Evolutionary conservation across 805 yeast species (phyloP).

Genomic region (Nakazawaea populi): DNA sequence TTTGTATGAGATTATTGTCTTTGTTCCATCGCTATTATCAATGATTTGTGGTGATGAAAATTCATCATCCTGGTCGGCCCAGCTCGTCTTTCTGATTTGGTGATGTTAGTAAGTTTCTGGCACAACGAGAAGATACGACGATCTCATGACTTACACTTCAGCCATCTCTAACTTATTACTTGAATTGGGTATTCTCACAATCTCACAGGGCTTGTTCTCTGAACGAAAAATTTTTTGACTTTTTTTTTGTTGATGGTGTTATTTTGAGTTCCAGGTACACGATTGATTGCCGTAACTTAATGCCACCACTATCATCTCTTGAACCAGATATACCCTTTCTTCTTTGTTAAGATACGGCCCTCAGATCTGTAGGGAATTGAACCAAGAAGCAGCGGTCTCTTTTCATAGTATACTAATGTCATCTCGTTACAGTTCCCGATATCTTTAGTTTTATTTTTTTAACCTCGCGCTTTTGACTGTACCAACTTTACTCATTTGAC

Average conservation of each 20-base stretch:
- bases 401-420: too few relatives aligned
- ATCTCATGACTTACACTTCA: constrained; percentile 2
- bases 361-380: too few relatives aligned
- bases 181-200: too few relatives aligned
- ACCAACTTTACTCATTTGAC: too few relatives aligned
- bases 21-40: constrained; percentile 81
- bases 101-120: too few relatives aligned
- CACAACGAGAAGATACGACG: not conserved
- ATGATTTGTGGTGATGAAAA: constrained; percentile 71
- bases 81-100: constrained; percentile 16
- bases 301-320: too few relatives aligned
- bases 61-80: constrained; percentile 75
- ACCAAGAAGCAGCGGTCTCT: too few relatives aligned
- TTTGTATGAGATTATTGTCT: constrained; percentile 76
- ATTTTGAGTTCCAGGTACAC: not conserved
- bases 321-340: too few relatives aligned
- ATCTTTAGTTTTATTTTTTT: too few relatives aligned
- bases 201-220: not conserved
- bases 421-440: too few relatives aligned
- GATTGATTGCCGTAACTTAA: not conserved
- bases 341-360: too few relatives aligned
- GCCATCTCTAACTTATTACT: not conserved
- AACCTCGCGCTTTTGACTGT: too few relatives aligned
- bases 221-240: not conserved
- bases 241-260: not conserved